These are phyloP conservation scores for Rehmannia glutinosa DNA, from an alignment of 257 asterid species.

Conservation along the genomic window DNA sequence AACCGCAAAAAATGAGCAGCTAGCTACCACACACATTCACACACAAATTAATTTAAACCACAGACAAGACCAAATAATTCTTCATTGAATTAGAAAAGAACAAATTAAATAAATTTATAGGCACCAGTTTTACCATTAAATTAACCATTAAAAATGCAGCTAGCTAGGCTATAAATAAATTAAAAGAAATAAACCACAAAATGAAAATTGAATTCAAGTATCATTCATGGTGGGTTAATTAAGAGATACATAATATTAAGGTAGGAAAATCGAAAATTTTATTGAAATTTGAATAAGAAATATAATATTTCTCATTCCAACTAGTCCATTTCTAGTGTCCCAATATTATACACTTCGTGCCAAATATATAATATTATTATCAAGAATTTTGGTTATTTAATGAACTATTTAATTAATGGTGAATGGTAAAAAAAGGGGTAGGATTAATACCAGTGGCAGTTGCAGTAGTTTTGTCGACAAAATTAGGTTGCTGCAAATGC, in stretches of 20 bases:
- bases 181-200: neutral
- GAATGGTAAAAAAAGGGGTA: constrained; percentile 33
- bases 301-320: neutral
- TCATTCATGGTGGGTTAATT: neutral
- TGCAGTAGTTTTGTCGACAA: constrained; percentile 7
- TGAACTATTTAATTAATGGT: constrained; percentile 40
- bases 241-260: neutral
- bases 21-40: constrained; percentile 14
- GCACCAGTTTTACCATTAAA: constrained; percentile 25
- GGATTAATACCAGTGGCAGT: constrained; percentile 36
- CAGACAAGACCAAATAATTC: constrained; percentile 40
- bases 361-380: neutral
- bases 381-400: constrained; percentile 45
- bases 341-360: neutral
- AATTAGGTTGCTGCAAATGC: constrained; percentile 29
- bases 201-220: neutral
- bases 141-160: too few relatives aligned
- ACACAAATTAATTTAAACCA: constrained; percentile 8
- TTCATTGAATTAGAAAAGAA: constrained; percentile 30
- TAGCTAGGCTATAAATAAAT: too few relatives aligned
- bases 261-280: constrained; percentile 9
- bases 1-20: constrained; percentile 23
- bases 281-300: neutral
- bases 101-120: constrained; percentile 13
- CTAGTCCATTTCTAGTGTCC: neutral